Evolutionary conservation across 2,329 filamentous ascomycete genomes (phyloP).

Genomic region (Sclerotinia sclerotiorum): DNA sequence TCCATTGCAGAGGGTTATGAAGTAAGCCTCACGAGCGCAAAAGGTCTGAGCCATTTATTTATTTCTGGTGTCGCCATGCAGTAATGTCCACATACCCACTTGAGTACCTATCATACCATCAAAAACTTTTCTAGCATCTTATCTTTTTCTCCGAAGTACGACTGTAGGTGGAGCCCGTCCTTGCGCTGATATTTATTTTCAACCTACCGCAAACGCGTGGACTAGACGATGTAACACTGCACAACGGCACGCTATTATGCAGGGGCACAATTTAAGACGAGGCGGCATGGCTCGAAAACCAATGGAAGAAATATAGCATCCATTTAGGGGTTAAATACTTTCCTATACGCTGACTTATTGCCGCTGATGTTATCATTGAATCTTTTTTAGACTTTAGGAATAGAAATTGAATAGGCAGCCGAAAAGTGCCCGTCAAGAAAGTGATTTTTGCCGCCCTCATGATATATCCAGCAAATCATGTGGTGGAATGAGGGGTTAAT

Average conservation of each 20-base stretch:
- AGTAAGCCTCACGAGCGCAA: constrained; percentile 6
- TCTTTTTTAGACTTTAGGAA: neutral
- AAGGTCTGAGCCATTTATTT: constrained; percentile 16
- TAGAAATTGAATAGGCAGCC: neutral
- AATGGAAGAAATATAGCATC: neutral
- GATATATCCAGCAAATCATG: neutral
- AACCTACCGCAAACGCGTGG: neutral
- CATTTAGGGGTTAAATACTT: neutral
- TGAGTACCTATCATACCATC: constrained; percentile 3
- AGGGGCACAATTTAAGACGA: neutral
- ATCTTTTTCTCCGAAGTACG: constrained; percentile 15
- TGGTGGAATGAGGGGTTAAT: neutral
- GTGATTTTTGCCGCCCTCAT: neutral
- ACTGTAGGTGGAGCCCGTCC: neutral
- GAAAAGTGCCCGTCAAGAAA: neutral
- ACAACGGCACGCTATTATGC: constrained; percentile 8
- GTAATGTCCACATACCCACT: constrained; percentile 7
- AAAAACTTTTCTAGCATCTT: neutral
- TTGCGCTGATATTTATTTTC: constrained; percentile 1
- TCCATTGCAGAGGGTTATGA: neutral
- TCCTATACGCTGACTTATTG: neutral
- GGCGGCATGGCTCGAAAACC: neutral
- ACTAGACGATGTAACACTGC: neutral
- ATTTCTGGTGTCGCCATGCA: neutral
- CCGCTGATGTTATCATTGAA: constrained; percentile 7